These are phyloP conservation scores for Glebionis coronaria DNA, from an alignment of 129 eudicot species.

Conservation along the genomic window DNA sequence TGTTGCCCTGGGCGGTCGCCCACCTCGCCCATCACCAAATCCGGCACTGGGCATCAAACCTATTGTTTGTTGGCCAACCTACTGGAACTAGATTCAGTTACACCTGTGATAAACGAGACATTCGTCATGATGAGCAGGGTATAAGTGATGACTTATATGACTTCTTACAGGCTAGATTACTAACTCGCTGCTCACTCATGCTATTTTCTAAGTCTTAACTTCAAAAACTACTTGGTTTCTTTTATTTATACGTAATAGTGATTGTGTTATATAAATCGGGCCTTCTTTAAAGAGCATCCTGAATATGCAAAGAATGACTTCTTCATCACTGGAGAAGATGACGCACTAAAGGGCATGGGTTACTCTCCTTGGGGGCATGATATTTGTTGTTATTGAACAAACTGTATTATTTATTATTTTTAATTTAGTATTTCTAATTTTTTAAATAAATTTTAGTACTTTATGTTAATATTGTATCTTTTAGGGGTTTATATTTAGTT, in stretches of 20 bases:
- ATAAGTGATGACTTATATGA: slow-evolving; percentile 82
- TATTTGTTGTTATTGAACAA: too few relatives aligned
- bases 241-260: neutral
- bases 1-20: too few relatives aligned
- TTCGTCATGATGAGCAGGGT: slow-evolving; percentile 71
- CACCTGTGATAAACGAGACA: slow-evolving; percentile 67
- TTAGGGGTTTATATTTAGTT: too few relatives aligned
- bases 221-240: too few relatives aligned
- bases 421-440: too few relatives aligned
- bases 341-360: too few relatives aligned
- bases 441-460: too few relatives aligned
- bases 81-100: slow-evolving; percentile 90
- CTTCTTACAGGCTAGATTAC: slow-evolving; percentile 71
- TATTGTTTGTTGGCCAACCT: slow-evolving; percentile 84
- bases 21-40: too few relatives aligned
- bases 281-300: slow-evolving; percentile 85
- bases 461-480: too few relatives aligned
- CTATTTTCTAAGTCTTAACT: neutral
- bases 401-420: too few relatives aligned
- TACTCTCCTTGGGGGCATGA: too few relatives aligned
- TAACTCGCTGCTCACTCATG: slow-evolving; percentile 5
- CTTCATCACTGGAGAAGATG: slow-evolving; percentile 87
- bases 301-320: slow-evolving; percentile 70
- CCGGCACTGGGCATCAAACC: too few relatives aligned
- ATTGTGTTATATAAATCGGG: slow-evolving; percentile 39